phyloP scores from a whole-genome alignment of 192 early-diverging fungal species.

The Powellomyces hirtus region DNA sequence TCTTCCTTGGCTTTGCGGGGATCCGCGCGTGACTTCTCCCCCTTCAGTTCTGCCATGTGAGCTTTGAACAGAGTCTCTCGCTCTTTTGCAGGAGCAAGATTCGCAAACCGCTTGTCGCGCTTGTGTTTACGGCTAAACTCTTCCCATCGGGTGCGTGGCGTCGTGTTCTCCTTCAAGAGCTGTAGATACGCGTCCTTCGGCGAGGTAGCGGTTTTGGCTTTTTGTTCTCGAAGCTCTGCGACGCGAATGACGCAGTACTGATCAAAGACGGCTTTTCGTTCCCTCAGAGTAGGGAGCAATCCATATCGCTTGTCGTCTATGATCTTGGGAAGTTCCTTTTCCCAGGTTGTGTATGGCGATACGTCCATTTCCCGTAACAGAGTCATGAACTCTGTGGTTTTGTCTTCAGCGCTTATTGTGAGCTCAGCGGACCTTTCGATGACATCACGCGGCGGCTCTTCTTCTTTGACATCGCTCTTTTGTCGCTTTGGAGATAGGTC shows the following conservation, averaged over 20 bases:
- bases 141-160: constrained; percentile 60
- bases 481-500: constrained; percentile 13
- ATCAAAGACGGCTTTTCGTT: constrained; percentile 66
- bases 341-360: constrained; percentile 75
- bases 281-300: constrained; percentile 49
- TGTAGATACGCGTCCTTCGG: constrained; percentile 54
- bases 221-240: constrained; percentile 51
- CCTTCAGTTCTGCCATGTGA: constrained; percentile 53
- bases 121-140: constrained; percentile 72
- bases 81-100: constrained; percentile 54
- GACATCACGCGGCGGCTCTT: not conserved
- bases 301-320: constrained; percentile 61
- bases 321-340: constrained; percentile 66
- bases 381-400: constrained; percentile 21
- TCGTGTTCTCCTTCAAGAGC: constrained; percentile 58
- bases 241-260: constrained; percentile 67
- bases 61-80: constrained; percentile 65
- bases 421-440: no score
- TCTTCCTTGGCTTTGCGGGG: constrained; percentile 44
- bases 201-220: constrained; percentile 28
- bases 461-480: not conserved
- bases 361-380: constrained; percentile 68
- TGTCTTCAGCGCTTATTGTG: constrained; percentile 1
- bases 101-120: constrained; percentile 61
- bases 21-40: constrained; percentile 26